Conservation (phyloP, 192 early-diverging fungal genomes). For the Entrophospora sp. region DNA sequence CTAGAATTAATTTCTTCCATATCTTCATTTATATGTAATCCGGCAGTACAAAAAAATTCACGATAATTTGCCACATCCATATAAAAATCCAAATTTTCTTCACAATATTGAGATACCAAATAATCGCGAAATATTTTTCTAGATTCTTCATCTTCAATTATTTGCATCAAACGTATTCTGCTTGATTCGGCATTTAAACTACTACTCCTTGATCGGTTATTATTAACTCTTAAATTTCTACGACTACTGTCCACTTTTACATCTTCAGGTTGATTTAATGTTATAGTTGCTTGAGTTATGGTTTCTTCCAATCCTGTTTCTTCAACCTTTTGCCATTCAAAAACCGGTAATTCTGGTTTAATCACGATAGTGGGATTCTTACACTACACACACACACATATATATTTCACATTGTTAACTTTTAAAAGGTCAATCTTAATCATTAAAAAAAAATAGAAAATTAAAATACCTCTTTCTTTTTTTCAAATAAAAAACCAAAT, state of each 20-base stretch:
- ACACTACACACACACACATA: too few species aligned
- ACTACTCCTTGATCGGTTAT: not conserved
- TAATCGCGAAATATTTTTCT: constrained; percentile 8
- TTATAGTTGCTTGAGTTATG: not conserved
- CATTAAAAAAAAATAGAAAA: not conserved
- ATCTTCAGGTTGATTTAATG: not conserved
- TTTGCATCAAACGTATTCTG: constrained; percentile 15
- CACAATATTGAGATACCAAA: constrained; percentile 16
- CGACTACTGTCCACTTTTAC: not conserved
- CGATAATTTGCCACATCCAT: constrained; percentile 11
- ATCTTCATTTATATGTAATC: not conserved
- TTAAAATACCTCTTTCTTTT: constrained; percentile 16
- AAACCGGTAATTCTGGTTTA: constrained; percentile 8
- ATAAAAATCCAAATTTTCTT: constrained; percentile 23
- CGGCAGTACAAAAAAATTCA: not conserved
- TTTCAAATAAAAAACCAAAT: constrained; percentile 13
- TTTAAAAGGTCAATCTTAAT: not conserved
- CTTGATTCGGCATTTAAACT: not conserved
- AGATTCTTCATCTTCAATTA: constrained; percentile 3
- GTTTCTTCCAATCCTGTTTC: not conserved
- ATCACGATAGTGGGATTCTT: not conserved
- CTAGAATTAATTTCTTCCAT: not conserved
- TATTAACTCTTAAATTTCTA: not conserved
- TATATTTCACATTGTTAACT: not conserved
- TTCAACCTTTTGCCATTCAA: constrained; percentile 16